Conservation (phyloP, 1,284 basidiomycete species). For the Trichosporon ovoides region DNA sequence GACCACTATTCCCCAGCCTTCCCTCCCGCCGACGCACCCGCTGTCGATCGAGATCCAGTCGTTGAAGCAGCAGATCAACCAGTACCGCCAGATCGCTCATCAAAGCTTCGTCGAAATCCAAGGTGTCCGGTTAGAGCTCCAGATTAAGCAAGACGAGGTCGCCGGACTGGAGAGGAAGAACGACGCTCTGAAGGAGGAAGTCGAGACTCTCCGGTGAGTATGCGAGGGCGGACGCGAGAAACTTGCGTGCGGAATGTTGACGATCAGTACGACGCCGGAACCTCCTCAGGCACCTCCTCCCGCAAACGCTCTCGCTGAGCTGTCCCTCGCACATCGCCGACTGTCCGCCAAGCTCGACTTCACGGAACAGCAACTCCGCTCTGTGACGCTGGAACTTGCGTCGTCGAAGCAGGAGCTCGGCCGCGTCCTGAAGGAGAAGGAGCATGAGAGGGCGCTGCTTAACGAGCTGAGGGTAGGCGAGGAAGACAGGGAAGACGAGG, state of each 20-base stretch:
- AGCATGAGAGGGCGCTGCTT: conserved; percentile 32
- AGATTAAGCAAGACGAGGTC: conserved; percentile 39
- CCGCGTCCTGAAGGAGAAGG: conserved; percentile 59
- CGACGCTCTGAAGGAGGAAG: conserved; percentile 34
- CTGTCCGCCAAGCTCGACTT: conserved; percentile 46
- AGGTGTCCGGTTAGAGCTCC: conserved; percentile 42
- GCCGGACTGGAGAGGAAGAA: conserved; percentile 42
- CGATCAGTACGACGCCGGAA: conserved; percentile 26
- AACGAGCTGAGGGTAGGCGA: conserved; percentile 34
- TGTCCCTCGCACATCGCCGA: conserved; percentile 47
- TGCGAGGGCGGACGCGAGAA: not conserved
- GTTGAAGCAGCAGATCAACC: conserved; percentile 59
- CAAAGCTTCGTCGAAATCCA: conserved; percentile 46
- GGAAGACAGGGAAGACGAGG: conserved; percentile 63
- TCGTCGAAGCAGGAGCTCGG: conserved; percentile 55
- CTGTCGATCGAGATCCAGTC: conserved; percentile 61
- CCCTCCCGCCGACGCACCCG: conserved; percentile 53
- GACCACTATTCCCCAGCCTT: conserved; percentile 33
- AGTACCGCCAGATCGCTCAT: conserved; percentile 54
- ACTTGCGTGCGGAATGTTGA: not conserved
- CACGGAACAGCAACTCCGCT: conserved; percentile 33
- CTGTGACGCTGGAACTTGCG: conserved; percentile 45
- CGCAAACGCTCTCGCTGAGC: conserved; percentile 42
- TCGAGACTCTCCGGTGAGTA: conserved; percentile 38
- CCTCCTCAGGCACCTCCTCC: conserved; percentile 29